Base-by-base conservation (phyloP, 805 yeast species). In the Danielozyma ontarioensis region DNA sequence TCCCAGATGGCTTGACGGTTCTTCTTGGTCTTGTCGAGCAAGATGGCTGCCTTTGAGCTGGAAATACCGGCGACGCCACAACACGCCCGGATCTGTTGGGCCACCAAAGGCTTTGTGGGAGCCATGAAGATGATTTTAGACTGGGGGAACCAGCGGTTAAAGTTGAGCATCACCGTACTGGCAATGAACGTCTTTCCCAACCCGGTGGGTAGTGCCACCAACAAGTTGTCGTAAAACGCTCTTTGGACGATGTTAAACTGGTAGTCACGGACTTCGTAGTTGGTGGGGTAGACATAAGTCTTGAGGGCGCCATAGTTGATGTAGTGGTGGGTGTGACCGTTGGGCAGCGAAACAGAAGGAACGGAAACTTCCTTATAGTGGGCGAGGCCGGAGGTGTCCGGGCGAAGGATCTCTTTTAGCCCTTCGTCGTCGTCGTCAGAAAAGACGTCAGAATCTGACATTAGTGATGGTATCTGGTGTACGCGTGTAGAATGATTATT, bases 181-280 rank as follows among this genome's bases (percentile, higher is more conserved):
- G 98, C 97, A 50, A 93, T 88, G 43, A 93, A 87, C 0, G 99
- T 93, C 60, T 93, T 93, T 25, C 99, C 99, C 55, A 89, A 68
- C 44, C 99, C 99, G 0, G 99, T 93, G 1, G 99, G 99, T 12
- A 93, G 74, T 0, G 97, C 95, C 51, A 95, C 90, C 16, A 93
- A 63, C 3, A 82, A 54, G 50, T 93, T 93, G 40, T 78, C 68
- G 47, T 74, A 78, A 24, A 93, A 62, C 0, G 96, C 80, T 36
- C 76, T 73, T 29, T 68, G 64, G 3, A 88, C 86, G 35, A 93
- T 88, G 43, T 80, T 80, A 50, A 70, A 78, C 59, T 93, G 99
- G 53, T 94, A 93, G 39, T 87, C 95, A 52, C 99, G 74, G 0
- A 82, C 68, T 39, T 84, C 83, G 42, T 76, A 75, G 49, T 93